Evolutionary conservation across 164 flowering plant genomes (phyloP).

Genomic region (Magnolia officinalis): DNA sequence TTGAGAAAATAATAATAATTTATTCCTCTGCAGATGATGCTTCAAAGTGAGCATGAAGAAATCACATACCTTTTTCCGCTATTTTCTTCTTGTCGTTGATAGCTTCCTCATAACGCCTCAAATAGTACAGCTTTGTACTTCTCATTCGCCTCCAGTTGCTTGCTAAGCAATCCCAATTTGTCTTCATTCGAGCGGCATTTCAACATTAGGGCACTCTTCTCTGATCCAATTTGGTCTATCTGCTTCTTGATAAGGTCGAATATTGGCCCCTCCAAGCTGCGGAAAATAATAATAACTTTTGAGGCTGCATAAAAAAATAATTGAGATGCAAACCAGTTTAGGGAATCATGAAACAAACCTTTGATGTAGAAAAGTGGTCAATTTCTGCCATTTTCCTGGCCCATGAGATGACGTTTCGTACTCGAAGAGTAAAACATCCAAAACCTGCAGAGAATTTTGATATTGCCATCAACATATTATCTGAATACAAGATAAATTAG

Average conservation of each 20-base stretch:
- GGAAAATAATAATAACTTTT: constrained; percentile 7
- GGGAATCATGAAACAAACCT: constrained; percentile 42
- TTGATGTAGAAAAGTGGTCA: constrained; percentile 65
- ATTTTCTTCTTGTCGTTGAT: constrained; percentile 76
- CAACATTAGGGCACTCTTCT: constrained; percentile 67
- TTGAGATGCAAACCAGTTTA: not conserved
- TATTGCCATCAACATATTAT: not conserved
- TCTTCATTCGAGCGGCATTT: constrained; percentile 84
- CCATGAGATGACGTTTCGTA: constrained; percentile 81
- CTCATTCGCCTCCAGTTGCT: constrained; percentile 87
- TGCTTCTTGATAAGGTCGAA: constrained; percentile 69
- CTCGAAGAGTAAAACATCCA: constrained; percentile 72
- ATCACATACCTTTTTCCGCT: constrained; percentile 56
- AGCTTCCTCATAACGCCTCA: constrained; percentile 89
- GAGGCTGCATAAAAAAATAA: not conserved
- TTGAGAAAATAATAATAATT: no score
- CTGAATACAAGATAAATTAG: not conserved
- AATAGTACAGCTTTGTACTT: constrained; percentile 67
- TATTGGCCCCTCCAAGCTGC: constrained; percentile 90
- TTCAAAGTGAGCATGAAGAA: not conserved
- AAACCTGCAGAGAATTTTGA: constrained; percentile 45
- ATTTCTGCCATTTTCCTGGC: constrained; percentile 88
- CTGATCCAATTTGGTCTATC: constrained; percentile 64
- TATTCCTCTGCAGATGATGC: not conserved
- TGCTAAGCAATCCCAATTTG: constrained; percentile 57